Percentiles rank a stretch among this genome's conserved stretches.
These are phyloP conservation scores for Nannochloris sp. DNA, from an alignment of 139 green algal species.

Conservation along the genomic window DNA sequence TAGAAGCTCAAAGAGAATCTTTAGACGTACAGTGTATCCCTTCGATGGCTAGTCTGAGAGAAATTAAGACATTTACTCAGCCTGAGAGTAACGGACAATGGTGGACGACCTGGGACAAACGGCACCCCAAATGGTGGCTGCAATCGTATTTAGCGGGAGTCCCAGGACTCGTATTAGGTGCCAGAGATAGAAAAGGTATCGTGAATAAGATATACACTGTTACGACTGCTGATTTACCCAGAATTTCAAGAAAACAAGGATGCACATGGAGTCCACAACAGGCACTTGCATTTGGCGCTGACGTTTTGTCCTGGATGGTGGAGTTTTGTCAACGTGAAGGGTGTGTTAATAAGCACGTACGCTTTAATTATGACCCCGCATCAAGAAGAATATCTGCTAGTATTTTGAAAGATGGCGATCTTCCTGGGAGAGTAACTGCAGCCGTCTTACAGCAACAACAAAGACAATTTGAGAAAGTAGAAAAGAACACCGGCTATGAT, in stretches of 20 bases:
- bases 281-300: slow-evolving; percentile 2
- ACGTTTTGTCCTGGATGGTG: slow-evolving; percentile 15
- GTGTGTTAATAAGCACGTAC: background rate
- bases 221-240: slow-evolving; percentile 6
- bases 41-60: background rate
- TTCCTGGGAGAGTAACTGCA: background rate
- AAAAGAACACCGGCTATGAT: no score
- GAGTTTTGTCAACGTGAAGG: background rate
- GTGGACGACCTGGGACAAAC: background rate
- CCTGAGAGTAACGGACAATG: slow-evolving; percentile 3
- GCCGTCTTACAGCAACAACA: no score
- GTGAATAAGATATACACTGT: slow-evolving; percentile 1
- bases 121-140: slow-evolving; percentile 29
- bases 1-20: background rate
- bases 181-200: slow-evolving; percentile 3
- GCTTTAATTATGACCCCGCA: background rate
- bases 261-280: background rate
- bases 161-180: slow-evolving; percentile 14
- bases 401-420: background rate
- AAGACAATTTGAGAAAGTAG: no score
- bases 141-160: slow-evolving; percentile 23
- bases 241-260: background rate
- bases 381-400: background rate
- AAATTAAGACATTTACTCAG: slow-evolving; percentile 22
- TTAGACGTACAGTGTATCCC: background rate